Percentiles rank a stretch among this genome's conserved stretches.
phyloP scores from a whole-genome alignment of 1,284 basidiomycete species.

The Puccinia polysora region DNA sequence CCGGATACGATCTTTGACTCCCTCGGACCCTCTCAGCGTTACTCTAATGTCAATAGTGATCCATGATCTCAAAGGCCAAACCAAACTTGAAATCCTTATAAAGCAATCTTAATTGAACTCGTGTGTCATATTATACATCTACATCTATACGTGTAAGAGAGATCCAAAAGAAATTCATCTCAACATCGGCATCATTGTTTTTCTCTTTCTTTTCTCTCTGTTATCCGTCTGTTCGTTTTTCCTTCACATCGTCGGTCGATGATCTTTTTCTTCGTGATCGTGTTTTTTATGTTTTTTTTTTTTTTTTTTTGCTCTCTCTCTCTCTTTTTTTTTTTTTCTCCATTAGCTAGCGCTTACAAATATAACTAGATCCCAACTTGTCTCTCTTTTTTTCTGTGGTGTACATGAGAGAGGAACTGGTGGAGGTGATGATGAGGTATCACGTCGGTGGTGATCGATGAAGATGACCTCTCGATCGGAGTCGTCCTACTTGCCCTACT shows the following conservation, averaged over 20 bases:
- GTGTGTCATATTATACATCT: neutral
- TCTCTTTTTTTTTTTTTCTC: neutral
- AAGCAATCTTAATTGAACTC: neutral
- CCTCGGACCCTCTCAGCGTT: conserved; percentile 15
- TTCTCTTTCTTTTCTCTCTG: neutral
- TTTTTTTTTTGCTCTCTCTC: neutral
- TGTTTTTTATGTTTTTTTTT: neutral
- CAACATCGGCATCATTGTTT: neutral
- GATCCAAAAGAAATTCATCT: no score
- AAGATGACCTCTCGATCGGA: no score
- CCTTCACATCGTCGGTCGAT: neutral
- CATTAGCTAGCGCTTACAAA: neutral
- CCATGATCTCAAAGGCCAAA: neutral
- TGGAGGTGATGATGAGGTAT: no score
- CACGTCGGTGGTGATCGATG: no score
- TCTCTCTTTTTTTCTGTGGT: neutral
- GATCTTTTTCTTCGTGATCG: neutral
- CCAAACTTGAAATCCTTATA: neutral
- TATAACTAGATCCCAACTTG: neutral
- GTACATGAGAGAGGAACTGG: no score
- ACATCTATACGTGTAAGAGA: no score
- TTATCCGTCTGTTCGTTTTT: neutral
- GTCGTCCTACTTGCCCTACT: no score
- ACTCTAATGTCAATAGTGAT: neutral
- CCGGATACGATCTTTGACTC: conserved; percentile 27